Evolutionary conservation across 1,284 basidiomycete genomes (phyloP).

Genomic region (Testicularia cyperi): DNA sequence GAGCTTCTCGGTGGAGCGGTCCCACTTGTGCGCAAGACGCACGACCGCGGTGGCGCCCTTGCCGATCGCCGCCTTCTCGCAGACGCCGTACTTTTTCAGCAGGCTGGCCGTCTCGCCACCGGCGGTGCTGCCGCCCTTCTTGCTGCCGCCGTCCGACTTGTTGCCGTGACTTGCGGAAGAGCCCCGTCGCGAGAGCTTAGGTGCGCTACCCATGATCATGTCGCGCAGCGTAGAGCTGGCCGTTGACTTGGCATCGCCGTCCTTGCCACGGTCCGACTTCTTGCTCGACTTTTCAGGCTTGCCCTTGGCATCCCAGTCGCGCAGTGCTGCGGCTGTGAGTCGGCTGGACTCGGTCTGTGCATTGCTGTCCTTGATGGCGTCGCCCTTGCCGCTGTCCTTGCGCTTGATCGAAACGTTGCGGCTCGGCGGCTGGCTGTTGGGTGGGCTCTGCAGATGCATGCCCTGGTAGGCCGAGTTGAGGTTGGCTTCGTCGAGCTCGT

Average conservation of each 20-base stretch:
- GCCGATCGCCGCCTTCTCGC: constrained; percentile 93
- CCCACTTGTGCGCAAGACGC: constrained; percentile 96
- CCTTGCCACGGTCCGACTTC: constrained; percentile 36
- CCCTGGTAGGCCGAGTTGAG: constrained; percentile 33
- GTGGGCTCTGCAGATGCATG: constrained; percentile 40
- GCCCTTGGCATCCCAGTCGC: constrained; percentile 53
- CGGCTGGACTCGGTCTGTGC: constrained; percentile 26
- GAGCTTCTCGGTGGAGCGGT: constrained; percentile 92
- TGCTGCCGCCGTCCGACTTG: constrained; percentile 46
- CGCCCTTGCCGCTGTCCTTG: constrained; percentile 17
- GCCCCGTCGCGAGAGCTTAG: constrained; percentile 52
- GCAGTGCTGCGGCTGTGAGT: constrained; percentile 52
- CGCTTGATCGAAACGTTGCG: constrained; percentile 49
- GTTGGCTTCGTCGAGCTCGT: constrained; percentile 35
- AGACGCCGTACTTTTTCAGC: constrained; percentile 90
- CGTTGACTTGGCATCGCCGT: constrained; percentile 49
- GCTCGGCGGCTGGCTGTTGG: constrained; percentile 42
- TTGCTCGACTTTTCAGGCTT: constrained; percentile 36
- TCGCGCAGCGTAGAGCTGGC: constrained; percentile 54
- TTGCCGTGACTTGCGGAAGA: constrained; percentile 48
- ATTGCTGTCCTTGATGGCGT: constrained; percentile 11
- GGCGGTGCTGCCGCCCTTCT: constrained; percentile 42
- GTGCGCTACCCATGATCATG: constrained; percentile 57
- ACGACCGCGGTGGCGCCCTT: constrained; percentile 97
- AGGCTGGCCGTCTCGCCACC: constrained; percentile 53